phyloP scores from a whole-genome alignment of 2,329 filamentous ascomycete species.

The Exophiala spinifera region DNA sequence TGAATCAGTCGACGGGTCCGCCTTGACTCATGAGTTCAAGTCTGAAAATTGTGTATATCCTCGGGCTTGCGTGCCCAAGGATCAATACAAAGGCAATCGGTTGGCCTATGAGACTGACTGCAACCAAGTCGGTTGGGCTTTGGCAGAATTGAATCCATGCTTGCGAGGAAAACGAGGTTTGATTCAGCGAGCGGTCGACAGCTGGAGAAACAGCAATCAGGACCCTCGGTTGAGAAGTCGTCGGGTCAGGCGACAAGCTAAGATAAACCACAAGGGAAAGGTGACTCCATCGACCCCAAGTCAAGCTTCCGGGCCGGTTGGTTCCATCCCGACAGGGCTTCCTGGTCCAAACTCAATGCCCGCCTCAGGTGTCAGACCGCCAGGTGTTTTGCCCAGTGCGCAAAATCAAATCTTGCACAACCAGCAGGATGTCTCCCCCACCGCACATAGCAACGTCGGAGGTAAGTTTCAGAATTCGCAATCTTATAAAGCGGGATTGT shows the following conservation, averaged over 20 bases:
- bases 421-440: conserved; percentile 63
- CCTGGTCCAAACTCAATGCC: conserved; percentile 61
- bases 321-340: conserved; percentile 61
- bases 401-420: conserved; percentile 69
- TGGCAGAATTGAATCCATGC: conserved; percentile 88
- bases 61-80: conserved; percentile 88
- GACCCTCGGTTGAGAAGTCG: conserved; percentile 87
- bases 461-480: conserved; percentile 76
- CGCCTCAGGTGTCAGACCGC: conserved; percentile 33
- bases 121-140: conserved; percentile 98
- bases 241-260: conserved; percentile 90
- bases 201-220: conserved; percentile 98
- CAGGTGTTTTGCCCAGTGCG: conserved; percentile 66
- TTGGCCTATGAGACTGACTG: conserved; percentile 97
- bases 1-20: conserved; percentile 90
- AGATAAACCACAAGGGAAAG: conserved; percentile 84
- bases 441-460: conserved; percentile 69
- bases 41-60: conserved; percentile 98
- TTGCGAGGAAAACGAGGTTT: conserved; percentile 89
- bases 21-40: conserved; percentile 84
- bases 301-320: conserved; percentile 66
- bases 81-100: conserved; percentile 93
- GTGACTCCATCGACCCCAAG: conserved; percentile 56
- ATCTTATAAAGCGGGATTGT: background rate
- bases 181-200: conserved; percentile 95